These are phyloP conservation scores for Aspergillus nomiae DNA, from an alignment of 2,329 filamentous ascomycete genomes.

Conservation along the genomic window DNA sequence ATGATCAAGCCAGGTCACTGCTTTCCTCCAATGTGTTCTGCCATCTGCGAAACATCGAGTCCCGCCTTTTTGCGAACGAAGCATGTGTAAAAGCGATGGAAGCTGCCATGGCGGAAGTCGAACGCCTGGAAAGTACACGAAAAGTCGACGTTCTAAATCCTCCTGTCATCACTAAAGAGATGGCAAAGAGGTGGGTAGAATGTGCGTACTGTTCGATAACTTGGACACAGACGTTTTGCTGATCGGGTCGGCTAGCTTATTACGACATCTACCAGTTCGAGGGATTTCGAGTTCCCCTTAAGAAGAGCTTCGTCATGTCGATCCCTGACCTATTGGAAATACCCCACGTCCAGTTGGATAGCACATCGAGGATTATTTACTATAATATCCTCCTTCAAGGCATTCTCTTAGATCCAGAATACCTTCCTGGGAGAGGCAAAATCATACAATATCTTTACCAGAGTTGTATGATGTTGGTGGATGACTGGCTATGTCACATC, in stretches of 20 bases:
- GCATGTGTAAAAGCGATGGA: constrained; percentile 11
- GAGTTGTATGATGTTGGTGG: constrained; percentile 5
- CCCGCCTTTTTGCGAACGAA: constrained; percentile 14
- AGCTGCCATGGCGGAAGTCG: constrained; percentile 15
- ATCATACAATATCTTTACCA: constrained; percentile 14
- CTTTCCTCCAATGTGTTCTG: constrained; percentile 17
- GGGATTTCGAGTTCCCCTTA: constrained; percentile 18
- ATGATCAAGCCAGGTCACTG: not conserved
- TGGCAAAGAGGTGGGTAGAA: constrained; percentile 9
- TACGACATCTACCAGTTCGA: constrained; percentile 17
- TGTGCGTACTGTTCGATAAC: not conserved
- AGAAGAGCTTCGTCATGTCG: constrained; percentile 13
- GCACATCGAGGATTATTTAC: constrained; percentile 18
- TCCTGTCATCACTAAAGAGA: constrained; percentile 11
- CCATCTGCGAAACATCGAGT: constrained; percentile 13
- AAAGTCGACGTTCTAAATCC: not conserved
- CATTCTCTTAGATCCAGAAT: constrained; percentile 7
- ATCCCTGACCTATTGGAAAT: constrained; percentile 20
- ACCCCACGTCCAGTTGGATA: constrained; percentile 17
- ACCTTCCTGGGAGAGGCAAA: not conserved
- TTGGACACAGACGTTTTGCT: not conserved
- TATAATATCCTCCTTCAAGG: constrained; percentile 17
- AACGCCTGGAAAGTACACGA: constrained; percentile 1
- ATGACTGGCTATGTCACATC: constrained; percentile 14
- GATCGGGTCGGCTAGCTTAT: constrained; percentile 4